Evolutionary conservation across 768 basidiomycete species (phyloP), one percentile per base, ranked within the genome.

Genomic region (Naematelia encephala): DNA sequence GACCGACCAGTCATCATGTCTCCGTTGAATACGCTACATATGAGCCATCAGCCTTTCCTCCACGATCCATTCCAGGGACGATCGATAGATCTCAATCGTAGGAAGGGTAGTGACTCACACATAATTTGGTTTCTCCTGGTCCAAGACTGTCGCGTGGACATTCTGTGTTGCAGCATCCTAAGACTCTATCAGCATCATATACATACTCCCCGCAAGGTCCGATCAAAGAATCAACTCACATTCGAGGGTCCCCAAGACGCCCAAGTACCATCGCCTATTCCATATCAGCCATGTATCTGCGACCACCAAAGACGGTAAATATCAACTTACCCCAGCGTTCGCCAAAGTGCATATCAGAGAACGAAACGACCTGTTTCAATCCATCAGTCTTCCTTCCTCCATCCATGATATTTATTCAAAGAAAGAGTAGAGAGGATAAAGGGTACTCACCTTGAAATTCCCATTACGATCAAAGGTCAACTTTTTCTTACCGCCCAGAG

Each of bases 1-100:
- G 86, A 82, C 76, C 87, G 86, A 23, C 86, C 87, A 0, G 86
- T 88, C 34, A 88, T 85, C 57, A 87, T 75, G 66, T 89, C 87
- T 0, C 87, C 87, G 66, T 88, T 87, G 51, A 88, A 68, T 2
- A 87, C 84, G 0, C n/a, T 49, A 27, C 19, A 5, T 19, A 51
- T 14, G 10, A 13, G 8, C 42, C 28, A 29, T 12, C 21, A 34
- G 23, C 42, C 23, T 43, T 51, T 57, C 23, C n/a, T n/a, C n/a
- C n/a, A n/a, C n/a, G n/a, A n/a, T n/a, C n/a, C n/a, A n/a, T n/a
- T n/a, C n/a, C n/a, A n/a, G n/a, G n/a, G n/a, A n/a, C n/a, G n/a
- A n/a, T n/a, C n/a, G n/a, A n/a, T n/a, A n/a, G n/a, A n/a, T n/a
- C n/a, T n/a, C n/a, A n/a, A n/a, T n/a, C n/a, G n/a, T n/a, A n/a